Base-by-base conservation (phyloP, 2,329 filamentous ascomycete genomes). In the Graphiopsis chlorocephala region DNA sequence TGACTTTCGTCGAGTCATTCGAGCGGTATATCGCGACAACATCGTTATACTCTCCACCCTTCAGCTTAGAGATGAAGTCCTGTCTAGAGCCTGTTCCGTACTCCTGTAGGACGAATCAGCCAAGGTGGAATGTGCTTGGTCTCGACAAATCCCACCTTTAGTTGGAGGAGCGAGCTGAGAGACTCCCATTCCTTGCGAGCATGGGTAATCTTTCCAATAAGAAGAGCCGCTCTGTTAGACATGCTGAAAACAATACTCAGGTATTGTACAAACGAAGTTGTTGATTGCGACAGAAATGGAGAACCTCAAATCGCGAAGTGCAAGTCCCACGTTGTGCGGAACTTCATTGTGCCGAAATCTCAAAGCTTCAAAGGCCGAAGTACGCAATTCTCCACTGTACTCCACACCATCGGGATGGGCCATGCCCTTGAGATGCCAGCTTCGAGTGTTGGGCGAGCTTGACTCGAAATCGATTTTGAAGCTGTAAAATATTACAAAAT, bases 1-100 rank as follows among this genome's bases (percentile, higher is more conserved):
- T 82, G 33, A 80, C 73, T 17, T 67, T 69, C 29, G 81, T 85
- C 8, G 84, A 86, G 42, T 80, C 77, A 71, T 87, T 88, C 56
- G 84, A 86, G 63, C 85, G 82, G 73, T 86, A 87, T 57, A 88
- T 80, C 0, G 78, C 85, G 31, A 83, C 79, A 1, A 87, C 81
- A 68, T 83, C 82, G 61, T 86, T 79, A 67, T 83, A 87, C 52
- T 82, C 75, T 45, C 84, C 85, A n/a, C 78, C 76, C 67, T 81
- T 82, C 74, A 83, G 83, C 63, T 83, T 83, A 57, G 79, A 77
- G 29, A 88, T 74, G 72, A 88, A 88, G 29, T 86, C 82, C 50
- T 83, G 78, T 31, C 85, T 78, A 15, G 80, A 82, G 62, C 85
- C 85, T 23, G 73, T 72, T 38, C 80, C 78, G 71, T 85, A 87